phyloP scores from a whole-genome alignment of 1,139 yeast genomes.

The Scheffersomyces titani region DNA sequence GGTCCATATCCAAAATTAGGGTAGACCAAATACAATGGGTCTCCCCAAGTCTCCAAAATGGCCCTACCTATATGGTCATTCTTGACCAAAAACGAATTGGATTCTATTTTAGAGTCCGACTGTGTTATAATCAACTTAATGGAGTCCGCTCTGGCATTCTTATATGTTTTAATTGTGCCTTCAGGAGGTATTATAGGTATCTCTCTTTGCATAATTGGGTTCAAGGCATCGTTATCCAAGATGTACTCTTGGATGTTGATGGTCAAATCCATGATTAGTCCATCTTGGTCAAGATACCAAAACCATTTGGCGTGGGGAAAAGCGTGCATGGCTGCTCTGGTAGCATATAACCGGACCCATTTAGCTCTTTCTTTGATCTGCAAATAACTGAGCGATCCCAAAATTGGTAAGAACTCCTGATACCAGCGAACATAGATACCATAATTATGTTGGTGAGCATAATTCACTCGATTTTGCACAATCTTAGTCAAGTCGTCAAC shows the following conservation, averaged over 20 bases:
- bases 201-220: constrained; percentile 60
- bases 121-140: constrained; percentile 68
- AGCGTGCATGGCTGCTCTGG: constrained; percentile 84
- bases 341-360: constrained; percentile 61
- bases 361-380: constrained; percentile 37
- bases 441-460: constrained; percentile 71
- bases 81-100: constrained; percentile 66
- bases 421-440: constrained; percentile 82
- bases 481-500: constrained; percentile 60
- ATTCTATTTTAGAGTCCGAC: constrained; percentile 57
- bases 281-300: constrained; percentile 80
- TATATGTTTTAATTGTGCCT: constrained; percentile 71
- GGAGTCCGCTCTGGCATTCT: constrained; percentile 53
- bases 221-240: constrained; percentile 56
- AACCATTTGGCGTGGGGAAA: constrained; percentile 83
- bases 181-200: constrained; percentile 69
- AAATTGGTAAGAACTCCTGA: constrained; percentile 71
- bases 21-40: constrained; percentile 67
- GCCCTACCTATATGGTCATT: constrained; percentile 67
- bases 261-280: constrained; percentile 66
- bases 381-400: constrained; percentile 45
- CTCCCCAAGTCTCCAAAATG: constrained; percentile 74
- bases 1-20: constrained; percentile 61
- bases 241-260: constrained; percentile 59
- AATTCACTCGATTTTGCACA: constrained; percentile 79